A percentile compares a stretch with the other conserved stretches of the same genome.
These are phyloP conservation scores for Boechera retrofracta DNA, from an alignment of 345 rosid genomes.

Conservation along the genomic window DNA sequence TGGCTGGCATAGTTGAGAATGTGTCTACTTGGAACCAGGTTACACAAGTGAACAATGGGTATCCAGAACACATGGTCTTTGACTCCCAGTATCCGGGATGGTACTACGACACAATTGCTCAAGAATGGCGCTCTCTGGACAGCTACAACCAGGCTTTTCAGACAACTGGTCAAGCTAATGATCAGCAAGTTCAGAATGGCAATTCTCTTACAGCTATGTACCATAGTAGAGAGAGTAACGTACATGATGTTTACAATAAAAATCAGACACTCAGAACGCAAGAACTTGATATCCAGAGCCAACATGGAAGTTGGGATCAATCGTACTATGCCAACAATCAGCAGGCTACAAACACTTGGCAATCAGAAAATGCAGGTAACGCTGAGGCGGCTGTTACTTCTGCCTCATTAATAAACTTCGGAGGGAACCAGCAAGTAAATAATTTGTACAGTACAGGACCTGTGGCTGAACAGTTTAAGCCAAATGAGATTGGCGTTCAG, in stretches of 20 bases:
- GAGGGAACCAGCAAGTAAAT: slow-evolving; percentile 57
- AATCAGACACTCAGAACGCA: slow-evolving; percentile 52
- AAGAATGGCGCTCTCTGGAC: slow-evolving; percentile 78
- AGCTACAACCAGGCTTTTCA: slow-evolving; percentile 66
- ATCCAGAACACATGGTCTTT: slow-evolving; percentile 90
- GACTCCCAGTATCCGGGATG: slow-evolving; percentile 94
- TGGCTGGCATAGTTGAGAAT: slow-evolving; percentile 58
- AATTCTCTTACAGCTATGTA: slow-evolving; percentile 44
- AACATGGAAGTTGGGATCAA: slow-evolving; percentile 58
- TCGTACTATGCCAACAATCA: slow-evolving; percentile 55
- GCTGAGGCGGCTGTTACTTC: slow-evolving; percentile 36
- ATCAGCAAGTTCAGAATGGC: slow-evolving; percentile 69
- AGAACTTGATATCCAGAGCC: slow-evolving; percentile 51
- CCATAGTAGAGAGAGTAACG: slow-evolving; percentile 42
- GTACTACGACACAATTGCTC: slow-evolving; percentile 77
- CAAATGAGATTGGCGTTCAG: slow-evolving; percentile 52
- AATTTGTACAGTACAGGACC: slow-evolving; percentile 52
- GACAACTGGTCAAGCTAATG: slow-evolving; percentile 51
- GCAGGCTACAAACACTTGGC: slow-evolving; percentile 54
- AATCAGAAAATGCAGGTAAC: slow-evolving; percentile 52
- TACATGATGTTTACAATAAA: slow-evolving; percentile 52
- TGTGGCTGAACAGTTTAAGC: slow-evolving; percentile 52
- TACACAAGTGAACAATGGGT: slow-evolving; percentile 67
- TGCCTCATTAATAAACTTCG: slow-evolving; percentile 45
- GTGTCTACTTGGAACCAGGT: slow-evolving; percentile 74